Percentiles rank a stretch among this genome's conserved stretches.
Conservation (phyloP, 768 basidiomycete genomes). For the Rickenella mellea region DNA sequence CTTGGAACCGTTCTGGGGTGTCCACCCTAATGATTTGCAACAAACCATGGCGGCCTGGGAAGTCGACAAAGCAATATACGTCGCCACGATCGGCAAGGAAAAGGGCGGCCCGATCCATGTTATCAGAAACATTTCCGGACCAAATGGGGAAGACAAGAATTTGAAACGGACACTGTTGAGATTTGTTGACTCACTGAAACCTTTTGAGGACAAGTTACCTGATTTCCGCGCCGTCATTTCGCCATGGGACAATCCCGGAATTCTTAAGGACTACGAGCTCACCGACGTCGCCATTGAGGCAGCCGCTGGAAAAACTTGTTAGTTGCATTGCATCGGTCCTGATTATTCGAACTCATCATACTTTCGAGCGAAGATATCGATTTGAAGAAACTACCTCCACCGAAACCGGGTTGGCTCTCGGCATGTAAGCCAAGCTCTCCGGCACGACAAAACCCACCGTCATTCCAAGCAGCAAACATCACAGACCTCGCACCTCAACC, state of each 20-base stretch:
- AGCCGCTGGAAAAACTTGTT: slow-evolving; percentile 22
- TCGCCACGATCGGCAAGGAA: neutral
- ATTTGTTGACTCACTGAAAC: slow-evolving; percentile 20
- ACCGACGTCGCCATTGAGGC: slow-evolving; percentile 23
- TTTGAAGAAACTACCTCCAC: neutral
- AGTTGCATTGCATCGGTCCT: slow-evolving; percentile 4
- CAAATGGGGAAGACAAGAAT: neutral
- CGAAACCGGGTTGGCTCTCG: neutral
- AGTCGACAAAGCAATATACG: slow-evolving; percentile 12
- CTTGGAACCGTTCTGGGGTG: slow-evolving; percentile 34
- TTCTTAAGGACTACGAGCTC: slow-evolving; percentile 24
- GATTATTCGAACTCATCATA: no score
- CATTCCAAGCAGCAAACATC: slow-evolving; percentile 17
- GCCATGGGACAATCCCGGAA: slow-evolving; percentile 34
- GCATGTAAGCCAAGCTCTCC: neutral
- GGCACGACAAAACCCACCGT: slow-evolving; percentile 3
- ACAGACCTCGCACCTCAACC: neutral
- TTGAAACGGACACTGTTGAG: no score
- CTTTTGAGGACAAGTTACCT: slow-evolving; percentile 31
- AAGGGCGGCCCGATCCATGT: neutral
- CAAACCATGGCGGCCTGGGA: slow-evolving; percentile 20
- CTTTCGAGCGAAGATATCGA: neutral
- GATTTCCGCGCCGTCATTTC: slow-evolving; percentile 36
- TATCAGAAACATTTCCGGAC: neutral
- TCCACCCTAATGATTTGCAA: slow-evolving; percentile 23